A percentile compares a stretch with the other conserved stretches of the same genome.
Evolutionary conservation across 2,329 filamentous ascomycete species (phyloP).

Genomic region (Falciphora oryzae): DNA sequence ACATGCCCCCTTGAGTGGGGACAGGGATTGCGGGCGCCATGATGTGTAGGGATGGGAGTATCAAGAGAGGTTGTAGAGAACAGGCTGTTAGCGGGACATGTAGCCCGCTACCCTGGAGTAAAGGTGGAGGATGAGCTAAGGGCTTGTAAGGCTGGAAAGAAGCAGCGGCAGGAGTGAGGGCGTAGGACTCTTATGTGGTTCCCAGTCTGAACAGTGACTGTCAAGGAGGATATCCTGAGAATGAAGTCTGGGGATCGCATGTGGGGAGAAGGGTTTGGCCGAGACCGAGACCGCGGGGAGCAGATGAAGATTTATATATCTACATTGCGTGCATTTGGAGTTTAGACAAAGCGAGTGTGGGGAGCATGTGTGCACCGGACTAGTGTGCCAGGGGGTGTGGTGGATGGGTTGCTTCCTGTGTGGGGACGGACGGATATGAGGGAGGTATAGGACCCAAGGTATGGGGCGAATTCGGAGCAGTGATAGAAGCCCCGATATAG

Average conservation of each 20-base stretch:
- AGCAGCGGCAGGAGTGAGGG: not conserved
- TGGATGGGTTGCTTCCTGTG: not conserved
- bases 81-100: not conserved
- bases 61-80: not conserved
- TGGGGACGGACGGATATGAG: constrained; percentile 2
- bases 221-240: constrained; percentile 18
- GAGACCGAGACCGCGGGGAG: constrained; percentile 27
- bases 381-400: constrained; percentile 1
- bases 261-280: constrained; percentile 14
- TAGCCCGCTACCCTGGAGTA: not conserved
- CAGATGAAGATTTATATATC: constrained; percentile 33
- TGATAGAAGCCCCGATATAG: not conserved
- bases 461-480: not conserved
- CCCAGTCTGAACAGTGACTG: constrained; percentile 8
- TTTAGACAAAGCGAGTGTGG: constrained; percentile 15
- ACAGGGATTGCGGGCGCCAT: constrained; percentile 41
- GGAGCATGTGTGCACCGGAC: not conserved
- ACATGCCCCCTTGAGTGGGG: constrained; percentile 45
- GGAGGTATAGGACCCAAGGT: not conserved
- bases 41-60: constrained; percentile 14
- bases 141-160: constrained; percentile 11
- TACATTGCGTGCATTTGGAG: constrained; percentile 30
- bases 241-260: not conserved
- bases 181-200: not conserved
- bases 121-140: not conserved